Percentiles rank a stretch among this genome's conserved stretches.
These are phyloP conservation scores for Tolypocladium album DNA, from an alignment of 2,329 filamentous ascomycete species.

Conservation along the genomic window DNA sequence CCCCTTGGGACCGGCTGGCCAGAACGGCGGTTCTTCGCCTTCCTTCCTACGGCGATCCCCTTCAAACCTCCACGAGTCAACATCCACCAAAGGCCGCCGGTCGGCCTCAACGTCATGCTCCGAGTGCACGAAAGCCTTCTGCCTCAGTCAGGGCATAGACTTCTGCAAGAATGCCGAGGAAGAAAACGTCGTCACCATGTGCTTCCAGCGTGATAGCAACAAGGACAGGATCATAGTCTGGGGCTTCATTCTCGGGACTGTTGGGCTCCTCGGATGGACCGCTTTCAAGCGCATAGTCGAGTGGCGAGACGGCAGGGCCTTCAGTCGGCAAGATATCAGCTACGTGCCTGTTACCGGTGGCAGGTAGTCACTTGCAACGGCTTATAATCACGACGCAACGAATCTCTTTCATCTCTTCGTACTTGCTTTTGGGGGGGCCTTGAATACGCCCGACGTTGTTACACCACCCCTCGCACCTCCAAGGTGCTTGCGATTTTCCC, in stretches of 20 bases:
- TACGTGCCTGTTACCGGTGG: constrained; percentile 17
- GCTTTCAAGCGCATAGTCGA: constrained; percentile 38
- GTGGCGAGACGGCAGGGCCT: constrained; percentile 19
- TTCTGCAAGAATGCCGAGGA: constrained; percentile 54
- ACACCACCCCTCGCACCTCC: not conserved
- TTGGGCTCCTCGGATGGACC: constrained; percentile 50
- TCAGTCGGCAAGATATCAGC: constrained; percentile 14
- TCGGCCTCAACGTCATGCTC: constrained; percentile 39
- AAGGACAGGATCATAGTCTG: constrained; percentile 59
- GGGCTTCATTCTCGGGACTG: constrained; percentile 49
- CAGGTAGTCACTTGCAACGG: not conserved
- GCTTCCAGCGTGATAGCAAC: constrained; percentile 56
- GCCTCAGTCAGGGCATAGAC: constrained; percentile 46
- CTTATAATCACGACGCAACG: not conserved
- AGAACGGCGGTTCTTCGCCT: constrained; percentile 17
- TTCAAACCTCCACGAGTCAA: constrained; percentile 4
- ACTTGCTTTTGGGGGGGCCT: not conserved
- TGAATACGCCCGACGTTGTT: not conserved
- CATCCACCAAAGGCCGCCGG: constrained; percentile 12
- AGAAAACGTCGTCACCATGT: constrained; percentile 50
- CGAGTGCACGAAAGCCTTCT: constrained; percentile 56
- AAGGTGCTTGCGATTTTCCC: not conserved
- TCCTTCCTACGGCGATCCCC: constrained; percentile 11
- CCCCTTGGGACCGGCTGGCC: constrained; percentile 36
- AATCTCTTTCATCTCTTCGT: not conserved